Conservation (phyloP, 331 rosid genomes). For the Quercus tomentella region DNA sequence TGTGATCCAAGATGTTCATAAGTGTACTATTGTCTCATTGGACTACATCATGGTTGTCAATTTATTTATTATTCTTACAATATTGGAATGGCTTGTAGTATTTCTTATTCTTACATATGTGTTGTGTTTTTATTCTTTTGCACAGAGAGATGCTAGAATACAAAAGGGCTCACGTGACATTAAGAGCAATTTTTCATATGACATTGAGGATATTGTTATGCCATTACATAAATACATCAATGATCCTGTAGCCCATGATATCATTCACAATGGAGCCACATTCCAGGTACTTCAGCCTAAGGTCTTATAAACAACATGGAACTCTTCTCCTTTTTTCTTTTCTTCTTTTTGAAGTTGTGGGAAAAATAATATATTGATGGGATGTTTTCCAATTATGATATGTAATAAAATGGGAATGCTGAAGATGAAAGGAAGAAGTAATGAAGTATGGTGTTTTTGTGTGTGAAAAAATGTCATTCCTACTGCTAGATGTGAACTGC, state of each 20-base stretch:
- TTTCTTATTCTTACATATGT: constrained; percentile 13
- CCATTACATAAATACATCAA: constrained; percentile 75
- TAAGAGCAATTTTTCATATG: constrained; percentile 48
- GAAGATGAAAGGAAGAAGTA: neutral
- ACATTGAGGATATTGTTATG: constrained; percentile 75
- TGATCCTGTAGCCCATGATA: constrained; percentile 63
- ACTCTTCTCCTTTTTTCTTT: neutral
- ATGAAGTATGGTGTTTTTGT: neutral
- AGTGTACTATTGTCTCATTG: neutral
- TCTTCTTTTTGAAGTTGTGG: constrained; percentile 2
- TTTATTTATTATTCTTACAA: neutral
- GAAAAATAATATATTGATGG: too few species aligned
- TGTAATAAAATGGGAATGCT: neutral
- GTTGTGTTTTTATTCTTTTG: constrained; percentile 22
- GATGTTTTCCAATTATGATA: neutral
- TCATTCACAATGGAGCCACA: constrained; percentile 92
- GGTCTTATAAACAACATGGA: constrained; percentile 2
- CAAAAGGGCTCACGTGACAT: constrained; percentile 22
- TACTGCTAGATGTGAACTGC: neutral
- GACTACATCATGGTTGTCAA: neutral
- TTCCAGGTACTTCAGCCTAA: constrained; percentile 69
- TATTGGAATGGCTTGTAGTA: constrained; percentile 1
- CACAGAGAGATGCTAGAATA: constrained; percentile 66
- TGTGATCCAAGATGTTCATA: neutral
- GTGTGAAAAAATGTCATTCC: neutral